Conservation (phyloP, 129 eudicot genomes). For the Pittosporum tobira region DNA sequence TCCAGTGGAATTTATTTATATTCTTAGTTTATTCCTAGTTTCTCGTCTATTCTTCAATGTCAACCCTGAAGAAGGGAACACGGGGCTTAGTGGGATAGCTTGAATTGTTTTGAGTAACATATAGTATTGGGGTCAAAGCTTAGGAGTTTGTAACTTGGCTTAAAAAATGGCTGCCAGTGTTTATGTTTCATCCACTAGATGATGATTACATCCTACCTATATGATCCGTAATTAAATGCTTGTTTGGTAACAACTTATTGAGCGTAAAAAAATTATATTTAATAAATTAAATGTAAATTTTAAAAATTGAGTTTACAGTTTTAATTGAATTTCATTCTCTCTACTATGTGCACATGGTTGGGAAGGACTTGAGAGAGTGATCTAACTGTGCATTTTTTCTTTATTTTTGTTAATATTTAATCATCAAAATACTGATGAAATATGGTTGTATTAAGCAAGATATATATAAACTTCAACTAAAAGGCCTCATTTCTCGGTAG, state of each 20-base stretch:
- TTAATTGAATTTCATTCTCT: too few relatives aligned
- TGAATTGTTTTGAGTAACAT: neutral
- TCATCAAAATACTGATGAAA: too few relatives aligned
- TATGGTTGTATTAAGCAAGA: too few relatives aligned
- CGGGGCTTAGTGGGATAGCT: slow-evolving; percentile 1
- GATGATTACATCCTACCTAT: slow-evolving; percentile 6
- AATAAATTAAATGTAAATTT: too few relatives aligned
- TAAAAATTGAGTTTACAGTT: too few relatives aligned
- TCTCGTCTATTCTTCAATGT: neutral
- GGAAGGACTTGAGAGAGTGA: too few relatives aligned
- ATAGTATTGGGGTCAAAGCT: slow-evolving; percentile 4
- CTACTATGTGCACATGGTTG: neutral
- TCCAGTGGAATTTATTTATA: neutral
- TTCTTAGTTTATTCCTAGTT: neutral
- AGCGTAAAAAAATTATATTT: too few relatives aligned
- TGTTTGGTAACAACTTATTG: too few relatives aligned
- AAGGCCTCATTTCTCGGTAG: neutral
- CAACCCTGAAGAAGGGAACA: neutral
- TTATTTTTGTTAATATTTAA: too few relatives aligned
- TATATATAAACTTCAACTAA: neutral
- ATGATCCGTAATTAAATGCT: neutral
- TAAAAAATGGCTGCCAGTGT: neutral
- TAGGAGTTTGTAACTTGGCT: neutral
- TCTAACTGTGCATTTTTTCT: too few relatives aligned
- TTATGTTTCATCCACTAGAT: neutral